These are phyloP conservation scores for Paulownia fortunei DNA, from an alignment of 257 asterid genomes.

Conservation along the genomic window DNA sequence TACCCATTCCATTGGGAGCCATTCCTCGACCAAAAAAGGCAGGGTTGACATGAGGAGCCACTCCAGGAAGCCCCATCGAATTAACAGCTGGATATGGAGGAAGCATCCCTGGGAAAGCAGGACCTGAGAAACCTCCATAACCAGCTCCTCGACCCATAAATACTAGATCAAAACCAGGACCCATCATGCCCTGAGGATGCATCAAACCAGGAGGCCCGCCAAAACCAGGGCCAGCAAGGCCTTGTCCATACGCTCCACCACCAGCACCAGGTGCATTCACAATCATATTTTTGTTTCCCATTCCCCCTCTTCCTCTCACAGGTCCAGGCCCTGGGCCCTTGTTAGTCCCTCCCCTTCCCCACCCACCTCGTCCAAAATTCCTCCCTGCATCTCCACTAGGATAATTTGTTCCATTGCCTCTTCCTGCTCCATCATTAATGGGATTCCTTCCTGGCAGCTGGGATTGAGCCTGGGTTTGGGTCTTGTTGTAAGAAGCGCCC, in stretches of 20 bases:
- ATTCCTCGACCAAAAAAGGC: slow-evolving; percentile 95
- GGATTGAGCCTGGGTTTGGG: slow-evolving; percentile 65
- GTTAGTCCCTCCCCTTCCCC: slow-evolving; percentile 83
- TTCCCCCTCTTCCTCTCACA: slow-evolving; percentile 67
- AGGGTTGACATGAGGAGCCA: slow-evolving; percentile 97
- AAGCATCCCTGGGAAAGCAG: slow-evolving; percentile 72
- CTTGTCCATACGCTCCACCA: slow-evolving; percentile 59
- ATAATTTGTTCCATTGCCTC: slow-evolving; percentile 71
- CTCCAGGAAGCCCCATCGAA: slow-evolving; percentile 89
- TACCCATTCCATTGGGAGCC: slow-evolving; percentile 89
- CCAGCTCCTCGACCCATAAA: slow-evolving; percentile 93
- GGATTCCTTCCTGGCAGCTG: slow-evolving; percentile 68
- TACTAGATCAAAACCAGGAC: slow-evolving; percentile 89
- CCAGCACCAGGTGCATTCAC: slow-evolving; percentile 65
- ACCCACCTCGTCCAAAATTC: slow-evolving; percentile 85
- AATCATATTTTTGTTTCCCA: slow-evolving; percentile 56
- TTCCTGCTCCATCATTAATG: slow-evolving; percentile 58
- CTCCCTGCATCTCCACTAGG: slow-evolving; percentile 56
- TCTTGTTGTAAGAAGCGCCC: slow-evolving; percentile 65
- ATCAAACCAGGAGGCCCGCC: slow-evolving; percentile 77
- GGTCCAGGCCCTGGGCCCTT: slow-evolving; percentile 80
- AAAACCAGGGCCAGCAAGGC: slow-evolving; percentile 66
- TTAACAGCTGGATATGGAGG: slow-evolving; percentile 82
- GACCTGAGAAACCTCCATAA: slow-evolving; percentile 88
- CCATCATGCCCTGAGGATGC: slow-evolving; percentile 95